Base-by-base conservation (phyloP, 2,329 filamentous ascomycete species). In the Ophiostoma himal-ulmi region DNA sequence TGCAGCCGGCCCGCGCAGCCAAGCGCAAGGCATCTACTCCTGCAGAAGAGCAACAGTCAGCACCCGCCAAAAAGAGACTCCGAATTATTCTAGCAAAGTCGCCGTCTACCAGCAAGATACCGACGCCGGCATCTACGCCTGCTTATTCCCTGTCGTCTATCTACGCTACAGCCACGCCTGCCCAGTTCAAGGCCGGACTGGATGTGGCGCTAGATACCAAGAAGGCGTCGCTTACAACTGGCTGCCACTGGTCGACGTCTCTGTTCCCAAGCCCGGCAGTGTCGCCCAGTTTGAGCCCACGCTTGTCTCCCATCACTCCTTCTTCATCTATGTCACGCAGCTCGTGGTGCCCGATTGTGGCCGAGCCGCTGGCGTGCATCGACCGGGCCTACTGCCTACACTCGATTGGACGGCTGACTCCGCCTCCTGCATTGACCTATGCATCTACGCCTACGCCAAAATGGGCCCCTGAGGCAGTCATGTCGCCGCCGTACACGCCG, bases 291-390 rank as follows among this genome's bases (percentile, higher is more conserved):
- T 4, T 20, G 11, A 62, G 22, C 1, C n/a, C 20, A 8, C 20
- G n/a, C 52, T 13, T 30, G 2, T 34, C 26, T 34, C 57, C 7
- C 17, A 8, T 8, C 14, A 5, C 11, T 11, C 26, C 52, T 57
- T 34, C 30, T 13, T 14, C 62, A n/a, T n/a, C 13, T 10, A 36
- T 8, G 7, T 26, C 34, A 10, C 11, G 30, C 6, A 34, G 3
- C 20, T 26, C 5, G 30, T 72, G 71, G 71, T 73, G 72, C 22
- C 69, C 67, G 10, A 39, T 72, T 1, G 72, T 67, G n/a, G 72
- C 67, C 5, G 37, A 30, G 70, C 70, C 71, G 30, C 67, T 72
- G 26, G 67, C 68, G 7, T 73, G 72, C 57, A 70, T 68, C 11
- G 68, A 70, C n/a, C 67, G 68, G 67, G 68, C 44, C 11, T 68